Evolutionary conservation across 78 protist species (phyloP).

Genomic region (Bodo saltans): DNA sequence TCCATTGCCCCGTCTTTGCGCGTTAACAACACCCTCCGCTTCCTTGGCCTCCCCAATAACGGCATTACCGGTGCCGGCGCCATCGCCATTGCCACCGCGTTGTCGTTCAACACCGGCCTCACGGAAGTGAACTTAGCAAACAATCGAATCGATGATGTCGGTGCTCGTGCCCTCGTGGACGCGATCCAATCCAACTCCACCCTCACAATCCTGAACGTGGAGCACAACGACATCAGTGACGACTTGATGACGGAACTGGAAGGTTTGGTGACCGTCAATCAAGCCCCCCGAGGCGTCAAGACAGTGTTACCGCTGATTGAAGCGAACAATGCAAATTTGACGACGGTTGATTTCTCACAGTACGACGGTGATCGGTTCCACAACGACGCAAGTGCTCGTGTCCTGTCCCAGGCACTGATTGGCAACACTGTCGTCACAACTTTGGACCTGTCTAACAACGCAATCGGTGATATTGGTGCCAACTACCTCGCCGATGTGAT

Average conservation of each 20-base stretch:
- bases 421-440: not conserved
- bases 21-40: not conserved
- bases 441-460: not conserved
- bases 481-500: not conserved
- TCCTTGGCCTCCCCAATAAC: not conserved
- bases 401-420: conserved; percentile 2
- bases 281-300: not conserved
- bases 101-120: not conserved
- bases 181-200: not conserved
- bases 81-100: conserved; percentile 6
- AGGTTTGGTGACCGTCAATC: not conserved
- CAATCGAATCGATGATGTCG: conserved; percentile 2
- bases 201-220: conserved; percentile 10
- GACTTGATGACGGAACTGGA: not conserved
- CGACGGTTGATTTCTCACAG: not conserved
- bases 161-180: not conserved
- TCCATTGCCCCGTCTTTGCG: not conserved
- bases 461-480: not conserved
- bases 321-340: not conserved
- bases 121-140: conserved; percentile 11
- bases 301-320: not conserved
- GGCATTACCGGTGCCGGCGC: conserved; percentile 9
- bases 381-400: not conserved
- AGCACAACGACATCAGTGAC: conserved; percentile 7
- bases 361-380: not conserved